phyloP scores from a whole-genome alignment of 177 flowering plant genomes.

The Vitis hybrid region DNA sequence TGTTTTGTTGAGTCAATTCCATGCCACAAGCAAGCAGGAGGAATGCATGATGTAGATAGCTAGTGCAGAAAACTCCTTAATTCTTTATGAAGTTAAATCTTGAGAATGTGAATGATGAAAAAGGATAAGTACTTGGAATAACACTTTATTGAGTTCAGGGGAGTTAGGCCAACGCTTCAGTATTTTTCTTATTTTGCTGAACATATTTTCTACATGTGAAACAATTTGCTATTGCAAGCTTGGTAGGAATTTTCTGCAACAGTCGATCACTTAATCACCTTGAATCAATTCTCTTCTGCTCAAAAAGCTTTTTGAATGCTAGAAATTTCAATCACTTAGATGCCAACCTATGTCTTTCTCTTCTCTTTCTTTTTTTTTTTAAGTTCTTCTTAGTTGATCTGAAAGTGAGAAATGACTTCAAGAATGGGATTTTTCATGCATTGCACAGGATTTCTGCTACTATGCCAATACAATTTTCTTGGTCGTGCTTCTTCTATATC shows the following conservation, averaged over 20 bases:
- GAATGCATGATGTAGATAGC: too few species aligned
- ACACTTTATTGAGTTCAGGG: not conserved
- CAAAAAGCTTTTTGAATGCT: not conserved
- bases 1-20: too few species aligned
- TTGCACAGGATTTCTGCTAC: slow-evolving; percentile 89
- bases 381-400: not conserved
- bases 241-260: not conserved
- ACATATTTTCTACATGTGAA: not conserved
- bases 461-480: slow-evolving; percentile 95
- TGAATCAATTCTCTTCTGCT: not conserved
- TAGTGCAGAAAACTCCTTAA: too few species aligned
- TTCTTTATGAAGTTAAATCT: not conserved
- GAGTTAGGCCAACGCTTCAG: not conserved
- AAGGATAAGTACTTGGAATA: not conserved
- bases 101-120: not conserved
- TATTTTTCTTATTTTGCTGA: not conserved
- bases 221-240: not conserved
- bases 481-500: slow-evolving; percentile 77
- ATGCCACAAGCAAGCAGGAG: too few species aligned
- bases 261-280: not conserved
- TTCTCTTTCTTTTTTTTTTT: too few species aligned
- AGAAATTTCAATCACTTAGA: not conserved
- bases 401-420: not conserved
- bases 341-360: not conserved
- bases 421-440: not conserved